Evolutionary conservation across 345 rosid species (phyloP).

Genomic region (Boechera retrofracta): DNA sequence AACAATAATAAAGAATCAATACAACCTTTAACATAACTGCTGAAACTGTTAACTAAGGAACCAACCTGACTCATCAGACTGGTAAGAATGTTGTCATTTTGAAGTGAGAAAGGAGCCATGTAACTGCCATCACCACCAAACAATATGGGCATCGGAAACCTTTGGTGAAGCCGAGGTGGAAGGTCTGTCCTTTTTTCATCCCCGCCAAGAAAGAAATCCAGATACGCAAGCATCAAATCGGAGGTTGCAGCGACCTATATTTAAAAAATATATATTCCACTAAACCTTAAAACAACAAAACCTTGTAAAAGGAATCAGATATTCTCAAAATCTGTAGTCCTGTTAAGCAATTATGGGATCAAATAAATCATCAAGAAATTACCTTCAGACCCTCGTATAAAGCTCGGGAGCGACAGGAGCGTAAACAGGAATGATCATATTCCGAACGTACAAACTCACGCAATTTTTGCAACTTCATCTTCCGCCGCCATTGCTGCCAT

Average conservation of each 20-base stretch:
- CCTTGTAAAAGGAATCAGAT: conserved; percentile 14
- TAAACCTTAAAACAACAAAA: conserved; percentile 17
- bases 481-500: conserved; percentile 97
- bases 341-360: conserved; percentile 21
- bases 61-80: conserved; percentile 93
- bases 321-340: conserved; percentile 26
- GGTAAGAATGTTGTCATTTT: conserved; percentile 89
- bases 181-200: conserved; percentile 94
- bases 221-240: conserved; percentile 92
- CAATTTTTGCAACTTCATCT: conserved; percentile 78
- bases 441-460: conserved; percentile 99
- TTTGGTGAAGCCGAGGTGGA: conserved; percentile 80
- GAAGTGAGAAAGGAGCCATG: conserved; percentile 94
- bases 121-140: conserved; percentile 99
- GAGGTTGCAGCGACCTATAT: conserved; percentile 94
- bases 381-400: conserved; percentile 99
- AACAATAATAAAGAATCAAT: conserved; percentile 32
- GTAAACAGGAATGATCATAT: conserved; percentile 97
- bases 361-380: conserved; percentile 36
- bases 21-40: conserved; percentile 30
- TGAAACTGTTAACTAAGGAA: conserved; percentile 25
- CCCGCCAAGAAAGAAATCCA: conserved; percentile 98
- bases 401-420: conserved; percentile 99
- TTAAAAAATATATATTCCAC: not conserved
- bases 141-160: conserved; percentile 77